Conservation (phyloP, 2,329 filamentous ascomycete species). For the Fusarium bulbicola region DNA sequence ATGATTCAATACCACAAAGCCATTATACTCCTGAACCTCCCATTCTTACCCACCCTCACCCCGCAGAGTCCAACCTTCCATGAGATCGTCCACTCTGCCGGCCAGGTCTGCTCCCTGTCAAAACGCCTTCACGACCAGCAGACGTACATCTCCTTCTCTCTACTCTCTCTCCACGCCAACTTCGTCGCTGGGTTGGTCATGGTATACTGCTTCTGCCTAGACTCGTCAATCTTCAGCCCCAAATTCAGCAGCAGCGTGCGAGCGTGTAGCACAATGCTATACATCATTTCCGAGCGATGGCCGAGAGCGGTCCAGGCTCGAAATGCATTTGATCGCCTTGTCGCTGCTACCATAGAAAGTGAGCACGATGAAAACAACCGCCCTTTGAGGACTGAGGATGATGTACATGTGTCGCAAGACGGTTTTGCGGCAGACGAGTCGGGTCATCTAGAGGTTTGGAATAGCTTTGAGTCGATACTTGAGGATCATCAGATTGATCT, state of each 20-base stretch:
- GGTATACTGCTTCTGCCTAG: not conserved
- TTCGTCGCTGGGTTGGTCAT: not conserved
- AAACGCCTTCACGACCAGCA: not conserved
- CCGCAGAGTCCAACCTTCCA: not conserved
- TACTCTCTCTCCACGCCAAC: not conserved
- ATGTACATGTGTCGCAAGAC: not conserved
- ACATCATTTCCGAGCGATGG: not conserved
- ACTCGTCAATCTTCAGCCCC: not conserved
- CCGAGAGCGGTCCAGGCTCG: not conserved
- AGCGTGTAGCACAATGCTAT: not conserved
- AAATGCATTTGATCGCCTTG: not conserved
- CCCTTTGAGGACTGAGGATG: not conserved
- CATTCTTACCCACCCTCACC: not conserved
- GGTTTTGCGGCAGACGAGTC: not conserved
- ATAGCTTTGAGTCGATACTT: not conserved
- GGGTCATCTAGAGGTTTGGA: not conserved
- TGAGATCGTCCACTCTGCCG: not conserved
- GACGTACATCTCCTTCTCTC: not conserved
- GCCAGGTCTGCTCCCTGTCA: not conserved
- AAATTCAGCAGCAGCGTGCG: not conserved
- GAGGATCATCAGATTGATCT: not conserved
- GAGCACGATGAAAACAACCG: not conserved
- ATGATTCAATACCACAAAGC: conserved; percentile 1
- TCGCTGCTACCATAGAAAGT: not conserved
- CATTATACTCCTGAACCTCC: not conserved